Conservation (phyloP, 306 rosid species). For the Fagus crenata region DNA sequence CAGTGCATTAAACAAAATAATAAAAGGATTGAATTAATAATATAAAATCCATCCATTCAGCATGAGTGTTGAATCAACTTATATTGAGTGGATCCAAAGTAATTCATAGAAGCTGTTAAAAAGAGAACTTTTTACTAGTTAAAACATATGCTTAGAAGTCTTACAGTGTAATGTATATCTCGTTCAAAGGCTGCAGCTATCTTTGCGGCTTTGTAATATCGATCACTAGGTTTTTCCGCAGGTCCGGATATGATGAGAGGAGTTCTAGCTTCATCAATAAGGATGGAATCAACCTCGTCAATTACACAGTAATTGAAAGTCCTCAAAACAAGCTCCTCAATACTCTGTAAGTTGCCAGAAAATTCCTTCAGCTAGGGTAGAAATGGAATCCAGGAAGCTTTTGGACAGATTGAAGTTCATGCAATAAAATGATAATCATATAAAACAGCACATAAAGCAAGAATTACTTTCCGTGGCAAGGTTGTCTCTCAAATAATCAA, state of each 20-base stretch:
- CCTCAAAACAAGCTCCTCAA: conserved; percentile 92
- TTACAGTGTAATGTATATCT: conserved; percentile 93
- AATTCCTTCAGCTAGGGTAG: conserved; percentile 26
- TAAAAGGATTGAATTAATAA: not conserved
- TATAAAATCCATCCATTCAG: not conserved
- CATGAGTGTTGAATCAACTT: not conserved
- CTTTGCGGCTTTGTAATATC: conserved; percentile 90
- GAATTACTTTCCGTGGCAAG: conserved; percentile 99
- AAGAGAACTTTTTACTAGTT: not conserved
- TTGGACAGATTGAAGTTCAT: conserved; percentile 24
- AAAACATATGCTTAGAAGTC: conserved; percentile 23
- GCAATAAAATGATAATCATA: conserved; percentile 21
- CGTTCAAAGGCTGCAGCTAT: conserved; percentile 85
- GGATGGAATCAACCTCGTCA: conserved; percentile 99
- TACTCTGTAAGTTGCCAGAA: conserved; percentile 66
- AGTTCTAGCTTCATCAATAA: conserved; percentile 96
- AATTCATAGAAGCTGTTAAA: not conserved
- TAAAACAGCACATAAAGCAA: conserved; percentile 49
- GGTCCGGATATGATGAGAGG: conserved; percentile 98
- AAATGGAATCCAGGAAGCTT: conserved; percentile 30
- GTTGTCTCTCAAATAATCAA: conserved; percentile 96
- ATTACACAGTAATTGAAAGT: conserved; percentile 83
- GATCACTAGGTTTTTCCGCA: conserved; percentile 92
- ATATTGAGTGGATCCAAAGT: not conserved
- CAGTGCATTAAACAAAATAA: not conserved